A percentile compares a stretch with the other conserved stretches of the same genome.
Evolutionary conservation across 1,284 basidiomycete species (phyloP).

Genomic region (Trichosporon sp.): DNA sequence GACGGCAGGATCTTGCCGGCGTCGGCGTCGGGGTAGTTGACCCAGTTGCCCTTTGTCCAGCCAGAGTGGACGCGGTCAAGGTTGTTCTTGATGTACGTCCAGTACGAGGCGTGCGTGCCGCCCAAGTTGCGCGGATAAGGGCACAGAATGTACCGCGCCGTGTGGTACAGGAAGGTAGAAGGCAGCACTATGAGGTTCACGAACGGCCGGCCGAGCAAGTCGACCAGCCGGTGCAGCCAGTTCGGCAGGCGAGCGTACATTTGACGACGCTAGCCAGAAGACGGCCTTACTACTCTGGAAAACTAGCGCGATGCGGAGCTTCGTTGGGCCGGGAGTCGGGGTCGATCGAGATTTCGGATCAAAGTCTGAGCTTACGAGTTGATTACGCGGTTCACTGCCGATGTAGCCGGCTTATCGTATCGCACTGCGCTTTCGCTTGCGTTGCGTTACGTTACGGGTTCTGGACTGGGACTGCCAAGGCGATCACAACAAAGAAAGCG

Average conservation of each 20-base stretch:
- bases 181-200: slow-evolving; percentile 1
- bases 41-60: background rate
- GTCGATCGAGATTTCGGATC: background rate
- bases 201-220: background rate
- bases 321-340: background rate
- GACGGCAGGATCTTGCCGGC: background rate
- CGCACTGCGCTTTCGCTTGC: too few species aligned
- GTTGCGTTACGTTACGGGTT: background rate
- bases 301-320: background rate
- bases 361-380: background rate
- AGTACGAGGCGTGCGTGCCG: background rate
- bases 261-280: background rate
- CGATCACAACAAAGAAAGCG: background rate
- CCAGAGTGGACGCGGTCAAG: background rate
- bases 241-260: slow-evolving; percentile 2
- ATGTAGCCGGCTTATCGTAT: background rate
- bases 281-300: background rate
- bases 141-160: background rate
- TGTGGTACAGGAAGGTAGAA: slow-evolving; percentile 3
- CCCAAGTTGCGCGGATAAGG: background rate
- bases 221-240: slow-evolving; percentile 4
- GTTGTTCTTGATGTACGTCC: slow-evolving; percentile 1
- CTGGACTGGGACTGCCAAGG: background rate
- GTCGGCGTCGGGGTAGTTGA: slow-evolving; percentile 4
- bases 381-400: background rate